A percentile compares a stretch with the other conserved stretches of the same genome.
These are phyloP conservation scores for Blastobotrys muscicola DNA, from an alignment of 805 yeast species.

Conservation along the genomic window DNA sequence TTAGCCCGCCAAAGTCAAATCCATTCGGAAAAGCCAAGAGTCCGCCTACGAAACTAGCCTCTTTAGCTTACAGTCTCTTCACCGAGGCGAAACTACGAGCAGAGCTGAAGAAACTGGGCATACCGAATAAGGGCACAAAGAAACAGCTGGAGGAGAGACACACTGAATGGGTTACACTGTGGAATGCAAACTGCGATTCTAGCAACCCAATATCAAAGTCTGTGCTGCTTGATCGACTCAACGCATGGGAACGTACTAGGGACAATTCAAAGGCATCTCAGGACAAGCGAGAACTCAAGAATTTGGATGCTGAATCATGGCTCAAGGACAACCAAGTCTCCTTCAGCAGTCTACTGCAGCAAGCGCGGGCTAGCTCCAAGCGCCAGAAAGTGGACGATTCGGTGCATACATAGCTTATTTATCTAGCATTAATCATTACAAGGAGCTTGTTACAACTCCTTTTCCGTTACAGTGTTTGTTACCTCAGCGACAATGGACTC, in stretches of 20 bases:
- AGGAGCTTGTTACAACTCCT: too few species aligned
- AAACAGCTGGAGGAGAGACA: slow-evolving; percentile 58
- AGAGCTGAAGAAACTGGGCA: slow-evolving; percentile 42
- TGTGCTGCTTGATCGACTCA: slow-evolving; percentile 45
- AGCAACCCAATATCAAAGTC: slow-evolving; percentile 50
- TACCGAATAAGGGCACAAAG: slow-evolving; percentile 57
- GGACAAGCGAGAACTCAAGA: slow-evolving; percentile 12
- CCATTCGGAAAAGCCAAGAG: slow-evolving; percentile 8
- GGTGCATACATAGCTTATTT: too few species aligned
- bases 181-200: slow-evolving; percentile 77
- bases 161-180: slow-evolving; percentile 64
- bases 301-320: slow-evolving; percentile 20
- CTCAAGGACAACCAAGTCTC: slow-evolving; percentile 14
- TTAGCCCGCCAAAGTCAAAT: slow-evolving; percentile 15
- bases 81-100: slow-evolving; percentile 52
- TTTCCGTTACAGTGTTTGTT: too few species aligned
- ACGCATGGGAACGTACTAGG: slow-evolving; percentile 53
- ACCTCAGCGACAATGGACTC: too few species aligned
- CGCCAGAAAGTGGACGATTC: background rate
- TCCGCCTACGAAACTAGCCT: slow-evolving; percentile 32
- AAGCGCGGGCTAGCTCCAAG: slow-evolving; percentile 12
- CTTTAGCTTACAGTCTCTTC: slow-evolving; percentile 56
- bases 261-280: slow-evolving; percentile 17
- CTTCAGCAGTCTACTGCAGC: slow-evolving; percentile 18
- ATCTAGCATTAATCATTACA: too few species aligned